Base-by-base conservation (phyloP, 768 basidiomycete species). In the Termitomyces sp. region DNA sequence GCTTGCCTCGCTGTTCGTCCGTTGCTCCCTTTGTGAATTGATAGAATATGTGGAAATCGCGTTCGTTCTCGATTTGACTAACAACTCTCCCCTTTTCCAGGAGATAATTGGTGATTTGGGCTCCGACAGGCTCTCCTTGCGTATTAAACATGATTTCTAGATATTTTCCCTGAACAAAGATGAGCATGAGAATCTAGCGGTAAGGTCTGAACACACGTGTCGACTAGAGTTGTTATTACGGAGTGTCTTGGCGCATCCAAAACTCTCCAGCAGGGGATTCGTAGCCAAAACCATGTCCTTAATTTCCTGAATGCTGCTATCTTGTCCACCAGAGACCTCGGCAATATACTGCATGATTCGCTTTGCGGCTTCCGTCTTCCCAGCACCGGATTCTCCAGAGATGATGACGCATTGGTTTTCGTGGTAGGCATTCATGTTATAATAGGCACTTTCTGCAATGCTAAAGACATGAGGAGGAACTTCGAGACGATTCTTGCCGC, bases 351-450 rank as follows among this genome's bases (percentile, higher is more conserved):
- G 95, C 97, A 99, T 99, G 72, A 99, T 98, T 49, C 94, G 86
- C 72, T 98, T 98, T 22, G 97, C 97, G 3, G 97, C 97, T 72
- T 98, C 97, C 3, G 97, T 99, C 79, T 99, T 99, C 51, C 97
- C 97, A 4, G 97, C 97, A 51, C 97, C 97, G 16, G 95, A 98
- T 76, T 99, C 97, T 55, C 97, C 97, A 36, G 95, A 94, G 67
- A 99, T 98, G 74, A 99, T 99, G 55, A 99, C 96, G 70, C 96
- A 98, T 76, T 99, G 97, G 68, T 98, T 99, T 74, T 99, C 96
- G 72, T 95, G 90, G 74, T 99, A 97, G 29, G 94, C 92, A 62
- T 94, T 95, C 97, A 99, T 98, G 70, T 95, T 93, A 77, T 98
- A 98, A 78, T 98, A 98, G 10, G 94, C 87, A 53, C 89, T 83